Conservation (phyloP, 768 basidiomycete species). For the Tylopilus sp. region DNA sequence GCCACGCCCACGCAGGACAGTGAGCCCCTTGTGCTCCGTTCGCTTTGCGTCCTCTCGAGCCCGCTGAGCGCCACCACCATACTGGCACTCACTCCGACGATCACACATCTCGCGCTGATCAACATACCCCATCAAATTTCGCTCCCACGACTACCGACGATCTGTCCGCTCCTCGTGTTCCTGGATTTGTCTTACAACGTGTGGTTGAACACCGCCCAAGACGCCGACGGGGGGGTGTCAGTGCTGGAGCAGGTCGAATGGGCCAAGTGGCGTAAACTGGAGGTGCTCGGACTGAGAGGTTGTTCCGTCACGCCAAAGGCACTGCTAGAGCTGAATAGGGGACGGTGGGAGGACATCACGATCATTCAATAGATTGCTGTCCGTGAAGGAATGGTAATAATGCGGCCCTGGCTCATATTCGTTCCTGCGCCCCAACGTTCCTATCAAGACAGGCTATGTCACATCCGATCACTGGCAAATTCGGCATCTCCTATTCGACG, state of each 20-base stretch:
- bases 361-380: constrained; percentile 38
- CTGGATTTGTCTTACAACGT: constrained; percentile 68
- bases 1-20: constrained; percentile 22
- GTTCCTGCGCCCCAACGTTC: not conserved
- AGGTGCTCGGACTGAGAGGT: constrained; percentile 53
- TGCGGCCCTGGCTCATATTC: not conserved
- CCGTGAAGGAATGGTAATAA: not conserved
- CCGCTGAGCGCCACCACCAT: constrained; percentile 43
- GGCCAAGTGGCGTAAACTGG: constrained; percentile 51
- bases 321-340: constrained; percentile 47
- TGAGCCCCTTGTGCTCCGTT: constrained; percentile 38
- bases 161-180: constrained; percentile 59
- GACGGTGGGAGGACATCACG: constrained; percentile 63
- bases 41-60: constrained; percentile 50
- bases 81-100: constrained; percentile 56
- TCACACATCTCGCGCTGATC: constrained; percentile 61
- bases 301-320: constrained; percentile 47
- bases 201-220: constrained; percentile 34
- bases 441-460: not conserved
- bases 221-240: constrained; percentile 17
- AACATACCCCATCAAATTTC: constrained; percentile 46
- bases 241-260: constrained; percentile 54
- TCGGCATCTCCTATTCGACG: not conserved
- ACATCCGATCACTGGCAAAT: not conserved
- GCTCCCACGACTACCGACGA: constrained; percentile 52